Evolutionary conservation across 306 rosid species (phyloP).

Genomic region (Nissolia schottii): DNA sequence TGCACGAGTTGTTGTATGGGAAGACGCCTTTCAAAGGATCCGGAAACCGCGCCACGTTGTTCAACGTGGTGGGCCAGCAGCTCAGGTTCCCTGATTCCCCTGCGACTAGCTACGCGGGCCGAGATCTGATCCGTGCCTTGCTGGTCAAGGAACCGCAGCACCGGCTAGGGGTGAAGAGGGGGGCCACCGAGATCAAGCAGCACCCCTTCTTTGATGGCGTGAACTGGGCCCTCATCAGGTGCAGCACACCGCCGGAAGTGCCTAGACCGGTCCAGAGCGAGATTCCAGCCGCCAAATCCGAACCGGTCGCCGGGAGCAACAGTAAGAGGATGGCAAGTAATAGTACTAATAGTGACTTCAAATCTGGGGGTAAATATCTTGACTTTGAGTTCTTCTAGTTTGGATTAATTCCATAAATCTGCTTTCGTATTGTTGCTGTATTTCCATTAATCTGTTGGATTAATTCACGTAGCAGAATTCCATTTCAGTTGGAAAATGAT

Average conservation of each 20-base stretch:
- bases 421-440: conserved; percentile 42
- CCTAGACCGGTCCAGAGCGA: conserved; percentile 77
- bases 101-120: conserved; percentile 71
- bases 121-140: conserved; percentile 77
- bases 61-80: conserved; percentile 94
- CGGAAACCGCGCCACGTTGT: conserved; percentile 90
- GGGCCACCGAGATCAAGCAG: conserved; percentile 91
- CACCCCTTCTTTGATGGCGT: conserved; percentile 94
- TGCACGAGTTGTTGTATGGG: conserved; percentile 45
- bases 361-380: conserved; percentile 84
- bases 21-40: conserved; percentile 61
- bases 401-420: conserved; percentile 26
- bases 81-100: conserved; percentile 79
- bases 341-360: conserved; percentile 45
- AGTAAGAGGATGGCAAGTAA: conserved; percentile 67
- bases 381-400: conserved; percentile 94
- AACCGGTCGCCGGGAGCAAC: conserved; percentile 52
- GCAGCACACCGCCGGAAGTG: conserved; percentile 92
- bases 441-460: conserved; percentile 19
- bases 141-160: conserved; percentile 88
- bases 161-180: conserved; percentile 89
- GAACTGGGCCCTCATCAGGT: conserved; percentile 90
- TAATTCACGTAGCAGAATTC: conserved; percentile 23
- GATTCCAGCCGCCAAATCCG: conserved; percentile 48
- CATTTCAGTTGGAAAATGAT: conserved; percentile 35